These are phyloP conservation scores for Rhizoclosmatium sp. DNA, from an alignment of 192 early-diverging fungal genomes.

Conservation along the genomic window DNA sequence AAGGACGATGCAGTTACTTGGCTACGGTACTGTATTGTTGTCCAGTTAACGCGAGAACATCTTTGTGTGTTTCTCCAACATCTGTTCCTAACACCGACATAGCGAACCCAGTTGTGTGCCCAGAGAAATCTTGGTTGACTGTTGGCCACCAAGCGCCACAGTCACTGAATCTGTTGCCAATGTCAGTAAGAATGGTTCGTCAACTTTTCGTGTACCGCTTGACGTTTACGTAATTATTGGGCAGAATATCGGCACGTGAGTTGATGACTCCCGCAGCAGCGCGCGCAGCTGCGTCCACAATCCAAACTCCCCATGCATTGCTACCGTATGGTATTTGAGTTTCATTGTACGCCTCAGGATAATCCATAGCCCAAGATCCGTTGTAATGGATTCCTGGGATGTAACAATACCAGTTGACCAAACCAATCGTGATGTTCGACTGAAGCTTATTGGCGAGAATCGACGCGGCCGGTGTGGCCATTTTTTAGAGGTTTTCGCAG, in stretches of 20 bases:
- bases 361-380: neutral
- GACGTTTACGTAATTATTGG: conserved; percentile 7
- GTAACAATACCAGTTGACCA: neutral
- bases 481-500: too few species aligned
- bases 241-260: conserved; percentile 8
- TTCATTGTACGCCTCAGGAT: neutral
- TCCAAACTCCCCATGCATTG: neutral
- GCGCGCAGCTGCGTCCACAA: neutral
- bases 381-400: neutral
- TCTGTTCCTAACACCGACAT: neutral
- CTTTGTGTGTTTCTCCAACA: neutral
- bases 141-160: neutral
- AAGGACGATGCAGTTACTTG: neutral
- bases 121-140: neutral
- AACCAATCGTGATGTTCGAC: conserved; percentile 4
- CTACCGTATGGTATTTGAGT: neutral
- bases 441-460: neutral
- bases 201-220: neutral
- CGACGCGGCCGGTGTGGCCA: neutral
- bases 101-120: neutral
- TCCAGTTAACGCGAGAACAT: conserved; percentile 5
- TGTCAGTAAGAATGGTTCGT: neutral
- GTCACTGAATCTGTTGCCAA: neutral
- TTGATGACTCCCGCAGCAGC: neutral
- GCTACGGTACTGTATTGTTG: neutral